Base-by-base conservation (phyloP, 106 monocot genomes). In the Dendrobium officinale region DNA sequence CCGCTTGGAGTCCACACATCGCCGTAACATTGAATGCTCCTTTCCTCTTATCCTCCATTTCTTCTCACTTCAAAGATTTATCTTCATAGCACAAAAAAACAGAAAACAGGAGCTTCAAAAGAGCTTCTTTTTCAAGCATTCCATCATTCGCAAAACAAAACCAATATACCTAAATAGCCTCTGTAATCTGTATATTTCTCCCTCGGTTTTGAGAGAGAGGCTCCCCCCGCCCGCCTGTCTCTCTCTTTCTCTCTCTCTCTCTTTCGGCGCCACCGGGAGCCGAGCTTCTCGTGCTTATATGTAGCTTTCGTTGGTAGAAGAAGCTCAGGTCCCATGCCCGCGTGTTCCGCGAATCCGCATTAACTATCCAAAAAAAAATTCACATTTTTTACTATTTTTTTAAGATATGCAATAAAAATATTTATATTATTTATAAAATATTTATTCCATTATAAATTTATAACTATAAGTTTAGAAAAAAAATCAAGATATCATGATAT, bases 1-100 rank as follows among this genome's bases (percentile, higher is more conserved):
- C 91, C 79, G 51, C 78, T n/a, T 79, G 20, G 11, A 24, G 68
- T 6, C 87, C 77, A 45, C 84, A 90, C 40, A 77, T 61, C n/a
- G 77, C 67, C 26, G 40, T 47, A 70, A 82, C 54, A 43, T 26
- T 5, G 64, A 76, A 74, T 5, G 74, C 41, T 18, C 31, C 74
- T 44, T 74, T 74, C 37, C 72, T 72, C 72, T 6, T 26, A 72
- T 10, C 2, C 33, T 72, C 72, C 72, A 72, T 72, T 72, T 72
- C 72, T 26, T 4, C 72, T 13, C 72, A 27, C 33, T 72, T 72
- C 27, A 72, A 22, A 22, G 24, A 51, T 15, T 51, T 15, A 51
- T 51, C 16, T 29, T 3, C 24, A 37, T 9, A 40, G 16, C 51
- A 51, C 51, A 51, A 15, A 72, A 37, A 72, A 37, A 13, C 72